Conservation (phyloP, 1,284 basidiomycete genomes). For the Phylloboletellus chloephorus region DNA sequence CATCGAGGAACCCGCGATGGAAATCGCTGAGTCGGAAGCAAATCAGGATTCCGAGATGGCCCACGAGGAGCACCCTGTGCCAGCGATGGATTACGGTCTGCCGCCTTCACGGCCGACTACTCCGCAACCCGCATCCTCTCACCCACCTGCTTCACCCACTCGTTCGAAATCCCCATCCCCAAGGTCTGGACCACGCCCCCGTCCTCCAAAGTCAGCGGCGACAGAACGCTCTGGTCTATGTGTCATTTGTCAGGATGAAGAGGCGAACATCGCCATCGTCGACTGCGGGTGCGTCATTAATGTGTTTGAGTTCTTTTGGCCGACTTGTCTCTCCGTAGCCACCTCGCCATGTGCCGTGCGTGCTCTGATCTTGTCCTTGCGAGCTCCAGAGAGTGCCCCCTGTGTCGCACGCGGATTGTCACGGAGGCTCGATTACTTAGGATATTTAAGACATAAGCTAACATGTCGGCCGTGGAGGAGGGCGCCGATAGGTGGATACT, state of each 20-base stretch:
- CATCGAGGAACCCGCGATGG: constrained; percentile 11
- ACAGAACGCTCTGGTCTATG: constrained; percentile 72
- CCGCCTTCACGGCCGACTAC: constrained; percentile 9
- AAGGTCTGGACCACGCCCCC: constrained; percentile 29
- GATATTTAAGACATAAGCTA: constrained; percentile 63
- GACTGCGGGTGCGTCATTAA: constrained; percentile 73
- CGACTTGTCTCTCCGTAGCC: constrained; percentile 40
- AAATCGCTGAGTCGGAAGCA: constrained; percentile 16
- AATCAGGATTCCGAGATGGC: constrained; percentile 3
- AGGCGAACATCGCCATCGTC: constrained; percentile 86
- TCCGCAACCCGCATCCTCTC: constrained; percentile 13
- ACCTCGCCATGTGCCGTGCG: constrained; percentile 75
- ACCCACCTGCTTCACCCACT: constrained; percentile 14
- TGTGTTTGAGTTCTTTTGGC: constrained; percentile 1
- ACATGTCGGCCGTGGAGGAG: not conserved
- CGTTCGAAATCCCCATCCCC: constrained; percentile 22
- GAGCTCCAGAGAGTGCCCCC: constrained; percentile 75
- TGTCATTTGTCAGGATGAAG: constrained; percentile 87
- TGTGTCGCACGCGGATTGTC: constrained; percentile 82
- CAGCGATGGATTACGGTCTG: not conserved
- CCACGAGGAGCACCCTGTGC: constrained; percentile 10
- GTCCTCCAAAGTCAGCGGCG: constrained; percentile 34
- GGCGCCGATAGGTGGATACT: not conserved
- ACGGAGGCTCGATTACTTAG: constrained; percentile 74
- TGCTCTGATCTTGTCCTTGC: constrained; percentile 82